Evolutionary conservation across 495 filamentous ascomycete species (phyloP), one percentile per base, ranked within the genome.

Genomic region (Penicillium ucsense): DNA sequence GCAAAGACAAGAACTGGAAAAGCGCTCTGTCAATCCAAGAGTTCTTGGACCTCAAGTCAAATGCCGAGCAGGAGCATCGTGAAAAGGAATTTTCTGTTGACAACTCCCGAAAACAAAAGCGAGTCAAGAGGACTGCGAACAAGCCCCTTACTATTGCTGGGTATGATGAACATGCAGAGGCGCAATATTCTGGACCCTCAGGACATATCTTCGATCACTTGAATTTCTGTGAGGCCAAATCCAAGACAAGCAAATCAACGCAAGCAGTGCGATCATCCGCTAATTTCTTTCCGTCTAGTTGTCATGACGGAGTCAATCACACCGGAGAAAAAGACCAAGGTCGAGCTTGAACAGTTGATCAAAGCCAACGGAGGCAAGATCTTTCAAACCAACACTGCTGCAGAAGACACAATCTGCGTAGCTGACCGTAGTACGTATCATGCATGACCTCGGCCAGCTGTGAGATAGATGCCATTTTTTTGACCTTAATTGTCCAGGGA

Each of bases 311-410:
- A 85, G 35, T 72, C 75, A 5, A 55, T 61, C 8, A 54, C 63
- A 8, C 79, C 80, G 6, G 57, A 67, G 10, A 91, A 88, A 67
- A 85, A 79, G 56, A 71, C 76, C 7, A 97, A 96, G 59, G 71
- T 76, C 0, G 82, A 90, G 42, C 65, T 97, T n/a, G 90, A 97
- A 60, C 75, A 82, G 37, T 70, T 97, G 1, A 78, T 96, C 55
- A 97, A 96, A 62, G 74, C 80, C 20, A 80, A 97, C 46, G 94
- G 92, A 27, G 92, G 89, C n/a, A 80, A 71, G 35, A 77, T 95
- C 38, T 84, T 81, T 38, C 89, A 95, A 60, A 81, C 78, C 6
- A 76, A 86, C 29, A 81, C 65, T 39, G 76, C 81, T 8, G 74
- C 66, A 10, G 63, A 75, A 4, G 65, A 71, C 36, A 86, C 81